Evolutionary conservation across 331 rosid species (phyloP), one percentile per base, ranked within the genome.

Genomic region (Rosa hybrid): DNA sequence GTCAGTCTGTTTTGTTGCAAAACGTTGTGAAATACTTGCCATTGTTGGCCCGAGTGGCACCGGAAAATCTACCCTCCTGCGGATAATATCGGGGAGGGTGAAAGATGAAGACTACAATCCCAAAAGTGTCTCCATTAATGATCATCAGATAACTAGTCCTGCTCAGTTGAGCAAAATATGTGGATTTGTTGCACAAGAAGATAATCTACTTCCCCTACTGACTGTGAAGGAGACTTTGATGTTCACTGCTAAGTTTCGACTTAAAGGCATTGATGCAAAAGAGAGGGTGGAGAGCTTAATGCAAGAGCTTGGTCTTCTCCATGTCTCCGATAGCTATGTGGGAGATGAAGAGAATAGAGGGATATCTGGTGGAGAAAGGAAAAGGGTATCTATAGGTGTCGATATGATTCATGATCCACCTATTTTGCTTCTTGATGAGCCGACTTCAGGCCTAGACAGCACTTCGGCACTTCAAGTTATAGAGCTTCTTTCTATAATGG

Each of bases 31-130:
- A 87, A 86, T 92, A 76, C 90, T 91, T 64, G 98, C 92, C 50
- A 76, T 93, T 50, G 96, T 91, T 80, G 99, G 99, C 42, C 97
- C 98, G 9, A 93, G 99, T 72, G 98, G 98, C 75, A 91, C 99
- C 0, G 97, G 99, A 9, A 95, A 95, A 79, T 93, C 99, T 27
- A 91, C 97, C 6, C 92, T 95, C 72, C 90, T 93, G 25, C 79
- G 87, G 27, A 81, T 92, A 62, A 76, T 92, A 6, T 84, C 98
- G 0, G 96, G 98, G 6, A 68, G 98, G 77, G 87, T 89, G 2
- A 78, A 88, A 48, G 84, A 82, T 3, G 80, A 57, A 62, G 81
- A 89, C 6, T 91, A 93, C 14, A 84, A 90, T 72, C 82, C 95
- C 0, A 79, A 83, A 63, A 80, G 80, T 20, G 80, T 92, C 51